Evolutionary conservation across 768 basidiomycete genomes (phyloP), one percentile per base, ranked within the genome.

Genomic region (Collybia sp.): DNA sequence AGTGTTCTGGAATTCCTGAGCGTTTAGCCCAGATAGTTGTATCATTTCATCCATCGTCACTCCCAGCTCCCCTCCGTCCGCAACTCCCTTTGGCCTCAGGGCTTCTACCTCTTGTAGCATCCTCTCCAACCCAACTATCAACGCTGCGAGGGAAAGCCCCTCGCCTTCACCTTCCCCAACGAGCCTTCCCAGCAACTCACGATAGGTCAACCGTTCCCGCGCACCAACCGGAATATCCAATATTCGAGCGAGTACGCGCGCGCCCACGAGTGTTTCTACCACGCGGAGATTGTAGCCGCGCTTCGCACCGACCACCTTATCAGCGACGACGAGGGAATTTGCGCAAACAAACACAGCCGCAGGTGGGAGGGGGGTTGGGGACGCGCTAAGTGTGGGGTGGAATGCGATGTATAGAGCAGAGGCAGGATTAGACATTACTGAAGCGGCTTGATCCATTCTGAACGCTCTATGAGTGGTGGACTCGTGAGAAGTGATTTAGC

Each of bases 381-480:
- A 73, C 0, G 88, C 85, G 40, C 70, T 57, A 10, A 95, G 77
- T 12, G 67, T 64, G 1, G 92, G 93, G 61, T 81, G 85, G 73
- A 94, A 95, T 16, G 83, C 76, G 53, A 93, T 84, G 58, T 87
- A 87, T 30, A 90, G 75, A 0, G 89, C 84, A 6, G 85, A 80
- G 16, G 77, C 75, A 0, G 85, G 71, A 18, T 76, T 71, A 12
- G 81, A 85, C 53, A 94, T 84, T 32, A 92, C 83, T 0, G 88
- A 92, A 0, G 91, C 89, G 1, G 91, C 86, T 72, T 93, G 91
- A 61, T 95, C 93, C 86, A 94, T 88, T 18, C 89, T 87, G 37
- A 35, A 44, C 30, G 3, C 5, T 42, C 46, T 46, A 5, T 17
- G 45, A 52, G 37, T 53, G 37, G 47, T 12, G 36, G 20, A 30